Evolutionary conservation across 2,329 filamentous ascomycete species (phyloP).

Genomic region (Penicillium oxalicum): DNA sequence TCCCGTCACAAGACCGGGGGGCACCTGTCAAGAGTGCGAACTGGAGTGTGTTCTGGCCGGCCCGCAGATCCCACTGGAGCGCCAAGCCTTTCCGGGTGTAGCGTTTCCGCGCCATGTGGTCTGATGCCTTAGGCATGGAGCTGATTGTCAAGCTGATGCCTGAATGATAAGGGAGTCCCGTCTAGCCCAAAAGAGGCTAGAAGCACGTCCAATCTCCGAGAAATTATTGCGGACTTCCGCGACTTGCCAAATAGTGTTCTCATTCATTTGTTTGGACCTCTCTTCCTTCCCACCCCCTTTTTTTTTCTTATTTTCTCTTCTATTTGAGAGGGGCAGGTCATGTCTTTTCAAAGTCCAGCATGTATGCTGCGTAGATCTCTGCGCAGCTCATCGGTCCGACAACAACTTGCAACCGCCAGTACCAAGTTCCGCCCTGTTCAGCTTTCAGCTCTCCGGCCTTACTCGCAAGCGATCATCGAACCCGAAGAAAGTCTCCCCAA

Average conservation of each 20-base stretch:
- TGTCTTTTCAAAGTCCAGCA: constrained; percentile 14
- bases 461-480: not conserved
- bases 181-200: constrained; percentile 11
- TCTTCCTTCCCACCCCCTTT: not conserved
- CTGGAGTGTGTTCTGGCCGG: constrained; percentile 2
- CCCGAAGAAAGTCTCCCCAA: not conserved
- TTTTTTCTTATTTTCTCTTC: not conserved
- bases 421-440: not conserved
- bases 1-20: too few relatives aligned
- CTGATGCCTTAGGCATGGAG: not conserved
- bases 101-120: constrained; percentile 3
- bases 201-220: constrained; percentile 4
- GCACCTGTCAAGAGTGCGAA: constrained; percentile 1
- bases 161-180: not conserved
- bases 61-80: constrained; percentile 1
- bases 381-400: constrained; percentile 14
- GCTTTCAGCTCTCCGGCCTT: not conserved
- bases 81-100: constrained; percentile 6
- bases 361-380: constrained; percentile 18
- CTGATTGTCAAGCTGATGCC: not conserved
- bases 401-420: constrained; percentile 2
- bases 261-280: not conserved
- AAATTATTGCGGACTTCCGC: constrained; percentile 12
- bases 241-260: not conserved
- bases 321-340: constrained; percentile 2